Evolutionary conservation across 495 filamentous ascomycete genomes (phyloP).

Genomic region (Gamarada debralockiae): DNA sequence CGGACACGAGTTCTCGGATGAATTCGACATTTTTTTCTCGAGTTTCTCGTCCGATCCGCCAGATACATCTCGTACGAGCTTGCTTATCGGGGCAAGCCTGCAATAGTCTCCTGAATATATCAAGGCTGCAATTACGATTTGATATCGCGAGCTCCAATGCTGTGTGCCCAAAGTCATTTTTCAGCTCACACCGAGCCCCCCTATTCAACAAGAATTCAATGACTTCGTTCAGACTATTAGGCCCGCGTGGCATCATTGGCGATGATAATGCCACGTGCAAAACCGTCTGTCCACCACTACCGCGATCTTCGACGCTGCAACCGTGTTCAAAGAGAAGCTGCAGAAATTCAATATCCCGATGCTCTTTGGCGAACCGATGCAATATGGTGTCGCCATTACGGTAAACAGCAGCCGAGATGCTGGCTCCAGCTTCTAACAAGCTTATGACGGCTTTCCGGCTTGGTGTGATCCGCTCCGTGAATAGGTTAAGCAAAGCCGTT

Average conservation of each 20-base stretch:
- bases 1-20: background rate
- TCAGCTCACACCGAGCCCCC: conserved; percentile 1
- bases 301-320: too few species aligned
- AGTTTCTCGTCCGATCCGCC: background rate
- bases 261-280: too few species aligned
- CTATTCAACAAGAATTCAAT: conserved; percentile 10
- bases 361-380: background rate
- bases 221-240: too few species aligned
- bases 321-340: conserved; percentile 2
- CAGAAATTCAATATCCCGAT: background rate
- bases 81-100: conserved; percentile 5
- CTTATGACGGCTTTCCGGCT: background rate
- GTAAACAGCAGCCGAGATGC: conserved; percentile 23
- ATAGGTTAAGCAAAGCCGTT: background rate
- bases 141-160: background rate
- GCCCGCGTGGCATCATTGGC: too few species aligned
- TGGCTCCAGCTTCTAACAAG: conserved; percentile 15
- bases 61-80: conserved; percentile 1
- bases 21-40: background rate
- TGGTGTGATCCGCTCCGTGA: background rate
- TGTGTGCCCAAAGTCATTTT: background rate
- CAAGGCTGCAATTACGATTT: background rate
- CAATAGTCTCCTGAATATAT: conserved; percentile 6
- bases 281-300: too few species aligned
- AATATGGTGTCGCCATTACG: conserved; percentile 1